Conservation (phyloP, 2,329 filamentous ascomycete genomes). For the Penicillium glabrum region DNA sequence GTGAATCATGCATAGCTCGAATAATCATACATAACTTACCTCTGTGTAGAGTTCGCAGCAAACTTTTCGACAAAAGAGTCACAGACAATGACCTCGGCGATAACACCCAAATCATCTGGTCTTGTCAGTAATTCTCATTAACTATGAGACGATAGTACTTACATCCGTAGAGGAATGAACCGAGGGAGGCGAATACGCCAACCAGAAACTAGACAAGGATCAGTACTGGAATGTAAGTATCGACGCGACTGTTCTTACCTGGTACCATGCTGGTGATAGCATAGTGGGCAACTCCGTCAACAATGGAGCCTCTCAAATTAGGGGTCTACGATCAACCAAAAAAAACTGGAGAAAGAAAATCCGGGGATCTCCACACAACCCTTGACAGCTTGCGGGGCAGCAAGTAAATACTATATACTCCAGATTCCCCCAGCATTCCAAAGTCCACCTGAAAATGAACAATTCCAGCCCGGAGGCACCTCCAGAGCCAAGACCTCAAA, state of each 20-base stretch:
- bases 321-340: constrained; percentile 3
- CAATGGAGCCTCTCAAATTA: background rate
- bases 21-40: constrained; percentile 18
- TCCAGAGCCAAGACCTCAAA: background rate
- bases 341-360: constrained; percentile 20
- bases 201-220: constrained; percentile 52
- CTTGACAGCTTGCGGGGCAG: constrained; percentile 6
- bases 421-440: background rate
- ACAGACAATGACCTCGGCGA: constrained; percentile 56
- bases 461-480: constrained; percentile 1
- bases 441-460: background rate
- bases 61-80: constrained; percentile 37
- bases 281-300: constrained; percentile 35
- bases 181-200: constrained; percentile 59
- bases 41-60: constrained; percentile 28
- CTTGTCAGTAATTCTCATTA: background rate
- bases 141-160: constrained; percentile 6
- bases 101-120: constrained; percentile 58
- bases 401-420: constrained; percentile 14
- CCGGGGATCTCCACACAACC: constrained; percentile 22
- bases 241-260: constrained; percentile 37
- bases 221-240: background rate
- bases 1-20: too few relatives aligned
- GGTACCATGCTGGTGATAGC: constrained; percentile 60
- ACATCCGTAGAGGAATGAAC: constrained; percentile 59